Base-by-base conservation (phyloP, 2,329 filamentous ascomycete species). In the Trichoderma sp. region DNA sequence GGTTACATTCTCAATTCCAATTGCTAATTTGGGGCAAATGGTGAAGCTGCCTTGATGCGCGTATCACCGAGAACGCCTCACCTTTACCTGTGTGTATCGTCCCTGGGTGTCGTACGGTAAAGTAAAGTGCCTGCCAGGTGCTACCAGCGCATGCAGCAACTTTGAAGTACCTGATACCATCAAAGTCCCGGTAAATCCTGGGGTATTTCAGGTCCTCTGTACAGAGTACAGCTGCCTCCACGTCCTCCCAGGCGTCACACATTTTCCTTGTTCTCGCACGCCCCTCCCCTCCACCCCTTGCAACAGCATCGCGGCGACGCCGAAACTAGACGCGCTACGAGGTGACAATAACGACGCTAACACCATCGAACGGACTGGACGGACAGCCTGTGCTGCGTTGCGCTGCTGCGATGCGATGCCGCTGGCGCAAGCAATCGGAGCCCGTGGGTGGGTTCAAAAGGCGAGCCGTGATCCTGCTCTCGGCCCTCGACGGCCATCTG, bases 311-410 rank as follows among this genome's bases (percentile, higher is more conserved):
- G 69, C 69, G 69, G 69, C 63, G 61, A 71, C 69, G 53, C 69
- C 69, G 69, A 71, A 34, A 71, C 62, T 71, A 66, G 43, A 63
- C 53, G 36, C 30, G 30, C 65, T 68, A 68, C 65, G 65, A 58
- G 47, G 69, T 68, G 69, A 71, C 69, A 71, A 71, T 58, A 62
- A 64, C 53, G 53, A 53, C 69, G 69, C 69, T 71, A 71, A 68
- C 23, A 39, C 63, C 55, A 68, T 58, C 69, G 39, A 59, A 59
- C 69, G 62, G 63, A 50, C 63, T 71, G 67, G 47, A 20, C 20
- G 39, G 67, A 62, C 57, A 58, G 53, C 57, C 57, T 68, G 65
- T 68, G 65, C 53, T 59, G 53, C 53, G 65, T 68, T 59, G 65
- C 65, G 65, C 28, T 32, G 43, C 55, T 68, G 65, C 65, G 26